A percentile compares a stretch with the other conserved stretches of the same genome.
These are phyloP conservation scores for Comarum palustre DNA, from an alignment of 306 rosid genomes.

Conservation along the genomic window DNA sequence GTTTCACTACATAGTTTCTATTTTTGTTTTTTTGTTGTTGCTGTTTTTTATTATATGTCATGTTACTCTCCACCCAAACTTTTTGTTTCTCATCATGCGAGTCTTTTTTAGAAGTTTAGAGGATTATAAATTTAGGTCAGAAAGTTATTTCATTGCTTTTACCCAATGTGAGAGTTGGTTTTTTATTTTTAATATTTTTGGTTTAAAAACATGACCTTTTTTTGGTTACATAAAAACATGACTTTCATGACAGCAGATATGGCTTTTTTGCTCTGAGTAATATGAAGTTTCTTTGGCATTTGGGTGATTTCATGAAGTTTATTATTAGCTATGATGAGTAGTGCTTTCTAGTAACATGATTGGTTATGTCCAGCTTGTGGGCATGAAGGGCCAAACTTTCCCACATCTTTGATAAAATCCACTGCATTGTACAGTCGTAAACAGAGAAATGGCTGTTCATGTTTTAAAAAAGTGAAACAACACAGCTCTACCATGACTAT, in stretches of 20 bases:
- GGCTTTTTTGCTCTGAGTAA: background rate
- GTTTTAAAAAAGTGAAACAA: background rate
- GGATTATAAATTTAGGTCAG: background rate
- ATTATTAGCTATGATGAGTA: background rate
- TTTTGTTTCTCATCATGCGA: background rate
- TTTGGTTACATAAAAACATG: no score
- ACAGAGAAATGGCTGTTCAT: background rate
- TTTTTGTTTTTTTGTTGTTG: background rate
- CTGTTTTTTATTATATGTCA: background rate
- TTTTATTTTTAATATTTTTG: no score
- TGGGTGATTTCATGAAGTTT: background rate
- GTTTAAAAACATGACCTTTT: background rate
- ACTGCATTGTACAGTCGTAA: background rate
- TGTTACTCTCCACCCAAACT: background rate
- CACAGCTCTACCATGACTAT: background rate
- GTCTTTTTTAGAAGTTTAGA: background rate
- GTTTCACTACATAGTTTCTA: background rate
- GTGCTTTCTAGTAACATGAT: slow-evolving; percentile 1
- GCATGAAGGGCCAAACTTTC: background rate
- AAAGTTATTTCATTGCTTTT: background rate
- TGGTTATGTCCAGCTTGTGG: background rate
- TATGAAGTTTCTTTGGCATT: background rate
- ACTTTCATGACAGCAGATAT: background rate
- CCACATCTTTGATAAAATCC: background rate
- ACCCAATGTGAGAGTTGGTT: background rate